Evolutionary conservation across 1,284 basidiomycete species (phyloP).

Genomic region (Flammula alnicola): DNA sequence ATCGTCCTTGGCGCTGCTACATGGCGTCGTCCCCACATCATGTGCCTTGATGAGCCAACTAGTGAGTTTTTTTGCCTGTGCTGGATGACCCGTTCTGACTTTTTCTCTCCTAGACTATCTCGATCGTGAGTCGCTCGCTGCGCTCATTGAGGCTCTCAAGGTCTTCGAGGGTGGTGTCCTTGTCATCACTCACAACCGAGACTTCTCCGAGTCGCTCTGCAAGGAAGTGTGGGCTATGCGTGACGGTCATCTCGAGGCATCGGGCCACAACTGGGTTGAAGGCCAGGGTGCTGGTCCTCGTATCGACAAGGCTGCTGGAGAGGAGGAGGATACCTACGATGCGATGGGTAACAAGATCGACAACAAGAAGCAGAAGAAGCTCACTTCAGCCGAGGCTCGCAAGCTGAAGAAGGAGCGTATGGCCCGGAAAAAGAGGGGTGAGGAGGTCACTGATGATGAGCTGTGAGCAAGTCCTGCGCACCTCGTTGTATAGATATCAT

Average conservation of each 20-base stretch:
- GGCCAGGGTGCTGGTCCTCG: conserved; percentile 91
- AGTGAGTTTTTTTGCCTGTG: conserved; percentile 55
- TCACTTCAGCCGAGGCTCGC: conserved; percentile 79
- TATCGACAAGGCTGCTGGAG: conserved; percentile 88
- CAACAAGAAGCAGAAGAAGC: conserved; percentile 83
- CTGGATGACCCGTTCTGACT: conserved; percentile 11
- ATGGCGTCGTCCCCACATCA: conserved; percentile 97
- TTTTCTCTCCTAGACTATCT: conserved; percentile 77
- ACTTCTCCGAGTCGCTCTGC: conserved; percentile 97
- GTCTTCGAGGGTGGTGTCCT: conserved; percentile 97
- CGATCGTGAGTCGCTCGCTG: conserved; percentile 96
- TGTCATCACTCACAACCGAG: conserved; percentile 95
- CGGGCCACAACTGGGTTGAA: conserved; percentile 99
- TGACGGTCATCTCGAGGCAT: conserved; percentile 90
- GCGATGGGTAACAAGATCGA: conserved; percentile 98
- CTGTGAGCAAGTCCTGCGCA: conserved; percentile 34
- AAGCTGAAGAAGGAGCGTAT: conserved; percentile 97
- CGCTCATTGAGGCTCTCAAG: conserved; percentile 95
- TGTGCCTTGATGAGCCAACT: conserved; percentile 97
- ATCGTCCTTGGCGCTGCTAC: conserved; percentile 98
- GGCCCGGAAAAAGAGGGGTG: conserved; percentile 83
- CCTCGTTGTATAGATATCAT: conserved; percentile 19
- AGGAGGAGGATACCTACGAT: conserved; percentile 89
- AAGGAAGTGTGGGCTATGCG: conserved; percentile 94
- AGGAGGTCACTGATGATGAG: conserved; percentile 77